Evolutionary conservation across 2,329 filamentous ascomycete genomes (phyloP), one percentile per base, ranked within the genome.

Genomic region (Colletotrichum sp.): DNA sequence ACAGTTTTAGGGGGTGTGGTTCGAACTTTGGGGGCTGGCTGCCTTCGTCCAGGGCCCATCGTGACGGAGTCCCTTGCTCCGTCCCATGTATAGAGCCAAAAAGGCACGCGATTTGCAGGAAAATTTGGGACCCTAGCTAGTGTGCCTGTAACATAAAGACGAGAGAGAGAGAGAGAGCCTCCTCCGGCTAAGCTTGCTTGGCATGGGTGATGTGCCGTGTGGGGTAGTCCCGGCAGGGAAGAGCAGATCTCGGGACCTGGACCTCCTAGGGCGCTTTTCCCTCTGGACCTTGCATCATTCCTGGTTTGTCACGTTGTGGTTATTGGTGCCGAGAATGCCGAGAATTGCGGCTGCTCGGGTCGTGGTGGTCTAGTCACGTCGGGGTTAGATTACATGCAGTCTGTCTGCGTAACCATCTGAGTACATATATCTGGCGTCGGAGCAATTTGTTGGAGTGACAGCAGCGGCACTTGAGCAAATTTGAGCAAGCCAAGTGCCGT

Each of bases 41-140:
- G 18, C 3, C 24, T 21, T 34, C 36, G 36, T 12, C 61, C 30
- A 30, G 64, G 30, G 13, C 60, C 74, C 71, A 71, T 61, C 57
- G 26, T 32, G 64, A 65, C 60, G 48, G 71, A 70, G 59, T 61
- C 12, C 71, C 66, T 43, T 55, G 24, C 30, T 67, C 59, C 74
- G 65, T 74, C 66, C 74, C 55, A 60, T 74, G 18, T 75, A 74
- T 60, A 61, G 39, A 67, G 30, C 21, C 65, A 39, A 68, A 68
- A 75, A 15, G 39, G 4, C 32, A 59, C 28, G 26, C 61, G 28
- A 43, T 26, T 74, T 65, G 60, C 24, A 55, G 28, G 16, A 28
- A 59, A 36, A 67, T n/a, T 26, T 61, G 26, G 30, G 43, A 21
- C 48, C 32, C 34, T 21, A 64, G 64, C 43, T 57, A 68, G 55